These are phyloP conservation scores for Phanerodontia chrysosporium DNA, from an alignment of 768 basidiomycete species.

Conservation along the genomic window DNA sequence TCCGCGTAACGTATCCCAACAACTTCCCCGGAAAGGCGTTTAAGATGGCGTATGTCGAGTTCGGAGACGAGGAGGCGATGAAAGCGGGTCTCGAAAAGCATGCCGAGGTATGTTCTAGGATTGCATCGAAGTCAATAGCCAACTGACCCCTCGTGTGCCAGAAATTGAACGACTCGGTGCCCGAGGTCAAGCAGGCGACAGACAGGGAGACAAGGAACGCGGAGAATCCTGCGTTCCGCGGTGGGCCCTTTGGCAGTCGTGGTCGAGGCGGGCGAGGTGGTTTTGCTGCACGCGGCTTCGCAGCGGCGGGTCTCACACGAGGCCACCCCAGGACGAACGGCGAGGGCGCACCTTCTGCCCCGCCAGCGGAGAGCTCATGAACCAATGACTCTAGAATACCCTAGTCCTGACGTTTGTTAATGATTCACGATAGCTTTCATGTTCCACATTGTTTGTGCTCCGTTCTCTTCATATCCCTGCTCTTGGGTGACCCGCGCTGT, in stretches of 20 bases:
- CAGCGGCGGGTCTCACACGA: conserved; percentile 61
- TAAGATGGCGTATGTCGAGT: conserved; percentile 82
- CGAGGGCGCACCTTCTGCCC: conserved; percentile 17
- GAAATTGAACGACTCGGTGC: conserved; percentile 65
- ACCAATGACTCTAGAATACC: background rate
- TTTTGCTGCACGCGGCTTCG: conserved; percentile 62
- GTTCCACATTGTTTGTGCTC: background rate
- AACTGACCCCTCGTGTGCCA: too few species aligned
- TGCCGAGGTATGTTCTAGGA: conserved; percentile 69
- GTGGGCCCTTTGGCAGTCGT: conserved; percentile 37
- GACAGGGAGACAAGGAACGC: conserved; percentile 38
- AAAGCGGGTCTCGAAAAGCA: conserved; percentile 73
- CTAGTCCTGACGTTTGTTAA: conserved; percentile 3
- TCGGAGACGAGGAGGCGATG: conserved; percentile 85
- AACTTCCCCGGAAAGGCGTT: conserved; percentile 43
- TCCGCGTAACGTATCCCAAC: conserved; percentile 57
- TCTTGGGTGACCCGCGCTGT: background rate
- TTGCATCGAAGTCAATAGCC: too few species aligned
- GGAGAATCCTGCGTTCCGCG: conserved; percentile 18
- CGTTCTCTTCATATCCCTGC: background rate
- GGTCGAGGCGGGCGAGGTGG: conserved; percentile 51
- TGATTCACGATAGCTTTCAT: background rate
- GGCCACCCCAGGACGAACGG: conserved; percentile 24
- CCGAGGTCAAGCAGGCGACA: conserved; percentile 72
- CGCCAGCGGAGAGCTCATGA: conserved; percentile 7